phyloP scores from a whole-genome alignment of 2,329 filamentous ascomycete genomes.

The Pseudogymnoascus sp. region DNA sequence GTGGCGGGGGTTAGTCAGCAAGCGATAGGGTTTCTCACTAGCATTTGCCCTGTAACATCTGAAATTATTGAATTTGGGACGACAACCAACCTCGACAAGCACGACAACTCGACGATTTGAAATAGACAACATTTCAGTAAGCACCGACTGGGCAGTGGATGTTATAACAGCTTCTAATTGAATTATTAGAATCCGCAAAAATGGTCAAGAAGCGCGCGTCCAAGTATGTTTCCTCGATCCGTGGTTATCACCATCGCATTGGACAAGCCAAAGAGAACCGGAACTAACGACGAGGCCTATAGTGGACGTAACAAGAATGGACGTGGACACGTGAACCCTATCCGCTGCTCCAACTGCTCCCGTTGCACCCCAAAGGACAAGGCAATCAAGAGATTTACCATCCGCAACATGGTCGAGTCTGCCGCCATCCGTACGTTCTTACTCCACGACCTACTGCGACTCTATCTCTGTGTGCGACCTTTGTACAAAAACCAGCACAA shows the following conservation, averaged over 20 bases:
- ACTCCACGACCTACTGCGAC: not conserved
- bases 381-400: slow-evolving; percentile 99
- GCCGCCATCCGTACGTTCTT: slow-evolving; percentile 90
- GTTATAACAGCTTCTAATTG: not conserved
- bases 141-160: not conserved
- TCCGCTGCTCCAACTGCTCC: slow-evolving; percentile 84
- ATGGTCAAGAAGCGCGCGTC: slow-evolving; percentile 67
- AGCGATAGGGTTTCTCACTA: slow-evolving; percentile 9
- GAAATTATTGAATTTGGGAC: slow-evolving; percentile 3
- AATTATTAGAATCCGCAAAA: slow-evolving; percentile 44
- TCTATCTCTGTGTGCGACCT: slow-evolving; percentile 5
- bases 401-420: slow-evolving; percentile 99
- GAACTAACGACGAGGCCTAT: slow-evolving; percentile 20
- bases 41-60: not conserved
- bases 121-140: slow-evolving; percentile 10
- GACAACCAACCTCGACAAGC: slow-evolving; percentile 9
- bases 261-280: not conserved
- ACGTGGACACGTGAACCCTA: slow-evolving; percentile 99
- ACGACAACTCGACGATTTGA: slow-evolving; percentile 11
- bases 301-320: slow-evolving; percentile 99
- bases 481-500: not conserved
- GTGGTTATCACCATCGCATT: not conserved
- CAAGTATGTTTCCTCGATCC: slow-evolving; percentile 41
- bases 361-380: slow-evolving; percentile 77
- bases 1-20: slow-evolving; percentile 3